Evolutionary conservation across 352 stramenopile species (phyloP).

Genomic region (Thalassiosira mediterranea): DNA sequence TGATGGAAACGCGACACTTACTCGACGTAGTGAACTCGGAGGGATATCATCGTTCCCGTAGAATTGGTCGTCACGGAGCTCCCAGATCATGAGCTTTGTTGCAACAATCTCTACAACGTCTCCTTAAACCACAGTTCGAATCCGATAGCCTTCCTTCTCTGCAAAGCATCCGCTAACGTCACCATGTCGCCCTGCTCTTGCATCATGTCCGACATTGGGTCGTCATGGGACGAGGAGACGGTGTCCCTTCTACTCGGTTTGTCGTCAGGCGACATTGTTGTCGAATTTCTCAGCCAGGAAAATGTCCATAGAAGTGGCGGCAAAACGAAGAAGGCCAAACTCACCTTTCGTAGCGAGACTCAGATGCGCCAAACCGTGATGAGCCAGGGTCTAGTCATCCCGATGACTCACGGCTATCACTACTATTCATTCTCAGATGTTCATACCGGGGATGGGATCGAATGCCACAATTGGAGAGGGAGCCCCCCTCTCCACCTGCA

Average conservation of each 20-base stretch:
- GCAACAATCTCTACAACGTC: too few relatives aligned
- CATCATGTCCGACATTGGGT: not conserved
- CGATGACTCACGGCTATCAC: constrained; percentile 29
- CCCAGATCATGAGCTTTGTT: too few relatives aligned
- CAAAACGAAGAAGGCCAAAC: constrained; percentile 1
- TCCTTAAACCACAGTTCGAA: too few relatives aligned
- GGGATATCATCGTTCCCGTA: too few relatives aligned
- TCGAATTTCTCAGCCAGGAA: not conserved
- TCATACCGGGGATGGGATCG: not conserved
- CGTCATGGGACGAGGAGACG: constrained; percentile 6
- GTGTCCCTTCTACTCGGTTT: not conserved
- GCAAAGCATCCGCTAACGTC: too few relatives aligned
- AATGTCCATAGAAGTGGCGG: not conserved
- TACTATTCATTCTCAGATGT: constrained; percentile 18
- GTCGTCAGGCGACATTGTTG: not conserved
- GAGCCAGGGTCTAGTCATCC: constrained; percentile 9
- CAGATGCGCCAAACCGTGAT: not conserved
- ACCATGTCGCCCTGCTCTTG: not conserved
- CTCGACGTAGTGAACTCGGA: too few relatives aligned
- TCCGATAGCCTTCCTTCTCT: too few relatives aligned
- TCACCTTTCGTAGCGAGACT: not conserved
- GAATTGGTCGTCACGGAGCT: too few relatives aligned
- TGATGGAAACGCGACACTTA: too few relatives aligned
- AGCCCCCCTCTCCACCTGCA: constrained; percentile 17
- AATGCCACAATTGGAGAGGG: not conserved